Base-by-base conservation (phyloP, 2,329 filamentous ascomycete genomes). In the Pleomassaria siparia region DNA sequence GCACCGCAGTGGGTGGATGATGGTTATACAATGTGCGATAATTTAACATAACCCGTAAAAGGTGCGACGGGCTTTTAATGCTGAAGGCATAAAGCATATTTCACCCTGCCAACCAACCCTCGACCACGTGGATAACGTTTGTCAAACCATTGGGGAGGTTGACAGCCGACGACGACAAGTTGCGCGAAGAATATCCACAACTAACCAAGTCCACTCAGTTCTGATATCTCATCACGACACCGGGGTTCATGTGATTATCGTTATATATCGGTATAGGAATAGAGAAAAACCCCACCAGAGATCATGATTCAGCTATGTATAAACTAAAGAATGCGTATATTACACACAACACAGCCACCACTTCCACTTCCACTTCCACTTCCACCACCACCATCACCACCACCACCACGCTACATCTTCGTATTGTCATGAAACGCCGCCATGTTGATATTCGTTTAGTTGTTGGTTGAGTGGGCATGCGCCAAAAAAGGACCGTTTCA, bases 221-320 rank as follows among this genome's bases (percentile, higher is more conserved):
- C n/a, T n/a, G n/a, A n/a, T n/a, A n/a, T n/a, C n/a, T n/a, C n/a
- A n/a, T n/a, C n/a, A n/a, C n/a, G n/a, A n/a, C n/a, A n/a, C n/a
- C n/a, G n/a, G n/a, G n/a, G n/a, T n/a, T n/a, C n/a, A n/a, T n/a
- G n/a, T n/a, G n/a, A n/a, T n/a, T n/a, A n/a, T n/a, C n/a, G n/a
- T n/a, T n/a, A 12, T 26, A 12, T 12, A 26, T 26, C 25, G 7
- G 15, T 32, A 5, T 32, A 32, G 9, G 9, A 32, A 32, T 32
- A n/a, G 29, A 32, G 25, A 26, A 7, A 32, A 32, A 32, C 13
- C n/a, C n/a, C n/a, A n/a, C 35, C 35, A 13, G n/a, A 37, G n/a
- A 37, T 37, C 35, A 37, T 37, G 35, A 37, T 37, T 37, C 20
- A 37, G 20, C 35, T 37, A 37, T 37, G 20, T 20, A 37, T 37